Conservation (phyloP, 2,329 filamentous ascomycete species). For the Colletotrichum sojae region DNA sequence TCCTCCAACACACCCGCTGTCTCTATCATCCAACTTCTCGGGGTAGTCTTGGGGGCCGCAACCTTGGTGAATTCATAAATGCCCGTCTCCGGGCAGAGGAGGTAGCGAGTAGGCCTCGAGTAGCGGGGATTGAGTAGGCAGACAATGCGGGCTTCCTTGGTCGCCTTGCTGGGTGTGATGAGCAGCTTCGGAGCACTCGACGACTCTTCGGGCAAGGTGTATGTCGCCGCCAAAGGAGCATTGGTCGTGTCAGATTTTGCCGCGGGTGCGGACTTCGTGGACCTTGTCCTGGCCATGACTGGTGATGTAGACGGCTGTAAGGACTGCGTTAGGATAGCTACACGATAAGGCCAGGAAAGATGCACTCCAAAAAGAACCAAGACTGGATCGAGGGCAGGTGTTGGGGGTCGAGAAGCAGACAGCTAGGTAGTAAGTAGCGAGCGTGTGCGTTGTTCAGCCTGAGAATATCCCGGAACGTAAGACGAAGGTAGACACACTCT, state of each 20-base stretch:
- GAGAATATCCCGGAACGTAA: background rate
- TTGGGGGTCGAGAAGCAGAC: too few relatives aligned
- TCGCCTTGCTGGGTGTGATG: conserved; percentile 71
- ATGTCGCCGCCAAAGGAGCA: conserved; percentile 51
- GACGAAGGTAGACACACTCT: background rate
- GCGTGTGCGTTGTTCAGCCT: background rate
- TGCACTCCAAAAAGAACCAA: too few relatives aligned
- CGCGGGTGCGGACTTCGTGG: conserved; percentile 53
- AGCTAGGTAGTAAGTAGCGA: background rate
- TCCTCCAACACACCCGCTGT: conserved; percentile 42
- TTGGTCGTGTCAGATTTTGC: conserved; percentile 49
- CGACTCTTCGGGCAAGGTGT: conserved; percentile 56
- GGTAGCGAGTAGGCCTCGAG: conserved; percentile 68
- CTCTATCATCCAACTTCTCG: conserved; percentile 75
- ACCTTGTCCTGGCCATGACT: conserved; percentile 66
- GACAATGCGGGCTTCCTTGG: conserved; percentile 69
- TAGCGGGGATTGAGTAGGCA: conserved; percentile 73
- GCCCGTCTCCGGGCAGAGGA: conserved; percentile 73
- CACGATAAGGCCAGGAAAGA: too few relatives aligned
- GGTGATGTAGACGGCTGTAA: background rate
- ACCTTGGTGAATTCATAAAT: conserved; percentile 77
- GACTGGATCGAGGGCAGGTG: too few relatives aligned
- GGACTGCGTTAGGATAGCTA: background rate
- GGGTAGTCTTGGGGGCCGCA: conserved; percentile 64
- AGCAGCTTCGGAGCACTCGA: conserved; percentile 69